phyloP scores from a whole-genome alignment of 2,329 filamentous ascomycete species.

The Didymella exigua region DNA sequence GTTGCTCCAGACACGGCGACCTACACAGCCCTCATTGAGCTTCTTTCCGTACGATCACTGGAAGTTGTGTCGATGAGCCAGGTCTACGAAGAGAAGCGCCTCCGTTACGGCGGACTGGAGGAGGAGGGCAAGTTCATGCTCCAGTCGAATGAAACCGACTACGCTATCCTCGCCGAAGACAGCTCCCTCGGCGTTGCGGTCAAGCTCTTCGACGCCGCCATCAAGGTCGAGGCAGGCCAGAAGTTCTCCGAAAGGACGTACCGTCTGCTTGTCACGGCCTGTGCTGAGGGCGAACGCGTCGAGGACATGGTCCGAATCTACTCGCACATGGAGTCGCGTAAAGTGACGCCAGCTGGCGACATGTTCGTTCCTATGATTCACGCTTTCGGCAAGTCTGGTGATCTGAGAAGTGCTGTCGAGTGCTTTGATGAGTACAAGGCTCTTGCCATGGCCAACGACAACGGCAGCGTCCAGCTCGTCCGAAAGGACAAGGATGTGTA shows the following conservation, averaged over 20 bases:
- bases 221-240: slow-evolving; percentile 63
- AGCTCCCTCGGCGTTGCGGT: slow-evolving; percentile 84
- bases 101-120: slow-evolving; percentile 83
- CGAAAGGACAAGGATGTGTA: slow-evolving; percentile 86
- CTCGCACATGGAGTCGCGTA: slow-evolving; percentile 84
- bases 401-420: slow-evolving; percentile 86
- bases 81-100: slow-evolving; percentile 77
- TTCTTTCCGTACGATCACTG: slow-evolving; percentile 80
- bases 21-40: slow-evolving; percentile 83
- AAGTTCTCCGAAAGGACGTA: slow-evolving; percentile 83
- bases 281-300: slow-evolving; percentile 78
- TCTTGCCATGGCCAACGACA: slow-evolving; percentile 83
- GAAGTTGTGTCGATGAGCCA: slow-evolving; percentile 77
- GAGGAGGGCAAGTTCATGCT: slow-evolving; percentile 86
- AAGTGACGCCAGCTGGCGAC: slow-evolving; percentile 74
- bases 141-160: slow-evolving; percentile 83
- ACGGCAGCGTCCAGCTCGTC: slow-evolving; percentile 69
- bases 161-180: slow-evolving; percentile 84
- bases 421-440: slow-evolving; percentile 95
- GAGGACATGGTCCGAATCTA: slow-evolving; percentile 91
- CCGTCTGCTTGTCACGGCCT: slow-evolving; percentile 82
- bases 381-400: slow-evolving; percentile 82
- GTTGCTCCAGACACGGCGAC: slow-evolving; percentile 83
- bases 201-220: slow-evolving; percentile 81
- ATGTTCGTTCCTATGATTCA: slow-evolving; percentile 94